Percentiles rank a stretch among this genome's conserved stretches.
Evolutionary conservation across 139 green algal species (phyloP).

Genomic region (Dunaliella sp.): DNA sequence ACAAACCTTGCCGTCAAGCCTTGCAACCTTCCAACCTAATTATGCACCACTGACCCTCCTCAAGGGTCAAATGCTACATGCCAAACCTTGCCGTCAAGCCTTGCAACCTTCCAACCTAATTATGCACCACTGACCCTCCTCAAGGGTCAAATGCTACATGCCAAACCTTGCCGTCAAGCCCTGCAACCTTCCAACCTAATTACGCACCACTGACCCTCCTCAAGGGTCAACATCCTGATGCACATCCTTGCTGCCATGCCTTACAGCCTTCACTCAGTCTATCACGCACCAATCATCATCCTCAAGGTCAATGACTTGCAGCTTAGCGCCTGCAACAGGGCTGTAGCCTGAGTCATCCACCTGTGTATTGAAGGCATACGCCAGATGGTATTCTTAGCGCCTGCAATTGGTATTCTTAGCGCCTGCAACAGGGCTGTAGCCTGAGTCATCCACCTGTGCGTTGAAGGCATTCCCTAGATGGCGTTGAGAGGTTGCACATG

Average conservation of each 20-base stretch:
- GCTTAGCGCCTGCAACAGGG: conserved; percentile 23
- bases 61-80: neutral
- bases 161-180: neutral
- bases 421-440: conserved; percentile 17
- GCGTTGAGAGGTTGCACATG: too few species aligned
- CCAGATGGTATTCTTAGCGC: too few species aligned
- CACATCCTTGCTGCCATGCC: neutral
- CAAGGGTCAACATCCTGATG: neutral
- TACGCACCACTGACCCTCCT: neutral
- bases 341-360: conserved; percentile 11
- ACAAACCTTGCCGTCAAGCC: too few species aligned
- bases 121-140: neutral
- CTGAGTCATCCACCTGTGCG: conserved; percentile 9
- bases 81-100: neutral
- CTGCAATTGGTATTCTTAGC: too few species aligned
- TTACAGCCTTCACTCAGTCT: neutral
- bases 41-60: neutral
- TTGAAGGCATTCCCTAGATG: too few species aligned
- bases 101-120: neutral
- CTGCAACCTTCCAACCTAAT: neutral
- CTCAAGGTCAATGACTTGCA: conserved; percentile 59
- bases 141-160: neutral
- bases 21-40: too few species aligned
- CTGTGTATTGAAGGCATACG: too few species aligned
- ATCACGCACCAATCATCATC: conserved; percentile 55